Conservation (phyloP, 495 filamentous ascomycete species). For the Chaetomium fimeti region DNA sequence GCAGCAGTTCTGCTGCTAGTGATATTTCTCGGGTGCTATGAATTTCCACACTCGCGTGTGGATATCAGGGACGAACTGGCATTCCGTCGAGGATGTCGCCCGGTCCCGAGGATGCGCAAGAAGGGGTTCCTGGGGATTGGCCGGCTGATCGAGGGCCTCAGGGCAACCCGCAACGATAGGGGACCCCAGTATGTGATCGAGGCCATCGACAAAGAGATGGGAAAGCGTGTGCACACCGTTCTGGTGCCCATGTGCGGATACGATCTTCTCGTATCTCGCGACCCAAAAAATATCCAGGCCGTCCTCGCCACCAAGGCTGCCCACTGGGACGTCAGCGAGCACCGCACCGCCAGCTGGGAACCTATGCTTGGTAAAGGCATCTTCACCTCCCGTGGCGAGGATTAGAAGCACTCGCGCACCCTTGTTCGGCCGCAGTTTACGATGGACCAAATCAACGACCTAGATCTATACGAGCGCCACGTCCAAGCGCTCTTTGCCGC, state of each 20-base stretch:
- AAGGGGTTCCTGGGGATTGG: constrained; percentile 29
- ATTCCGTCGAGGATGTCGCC: constrained; percentile 15
- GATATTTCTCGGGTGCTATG: background rate
- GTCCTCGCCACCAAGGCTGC: constrained; percentile 60
- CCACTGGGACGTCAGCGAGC: constrained; percentile 58
- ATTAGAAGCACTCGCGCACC: constrained; percentile 64
- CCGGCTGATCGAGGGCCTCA: constrained; percentile 22
- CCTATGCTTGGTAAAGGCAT: constrained; percentile 67
- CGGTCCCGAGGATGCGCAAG: constrained; percentile 20
- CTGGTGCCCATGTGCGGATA: constrained; percentile 30
- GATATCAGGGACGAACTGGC: background rate
- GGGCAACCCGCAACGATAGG: constrained; percentile 18
- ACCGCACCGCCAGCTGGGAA: constrained; percentile 47
- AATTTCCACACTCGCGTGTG: background rate
- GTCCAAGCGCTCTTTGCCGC: constrained; percentile 49
- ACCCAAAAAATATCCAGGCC: constrained; percentile 63
- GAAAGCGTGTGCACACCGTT: constrained; percentile 27
- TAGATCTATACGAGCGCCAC: constrained; percentile 60
- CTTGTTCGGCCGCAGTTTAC: constrained; percentile 65
- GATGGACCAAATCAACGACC: constrained; percentile 58
- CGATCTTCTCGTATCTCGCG: constrained; percentile 51
- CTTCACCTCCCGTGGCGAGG: constrained; percentile 64
- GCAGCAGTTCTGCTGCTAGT: background rate
- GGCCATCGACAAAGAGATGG: constrained; percentile 30
- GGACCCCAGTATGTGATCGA: constrained; percentile 30